Percentiles rank a stretch among this genome's conserved stretches.
Conservation (phyloP, 495 filamentous ascomycete species). For the Xylona heveae region DNA sequence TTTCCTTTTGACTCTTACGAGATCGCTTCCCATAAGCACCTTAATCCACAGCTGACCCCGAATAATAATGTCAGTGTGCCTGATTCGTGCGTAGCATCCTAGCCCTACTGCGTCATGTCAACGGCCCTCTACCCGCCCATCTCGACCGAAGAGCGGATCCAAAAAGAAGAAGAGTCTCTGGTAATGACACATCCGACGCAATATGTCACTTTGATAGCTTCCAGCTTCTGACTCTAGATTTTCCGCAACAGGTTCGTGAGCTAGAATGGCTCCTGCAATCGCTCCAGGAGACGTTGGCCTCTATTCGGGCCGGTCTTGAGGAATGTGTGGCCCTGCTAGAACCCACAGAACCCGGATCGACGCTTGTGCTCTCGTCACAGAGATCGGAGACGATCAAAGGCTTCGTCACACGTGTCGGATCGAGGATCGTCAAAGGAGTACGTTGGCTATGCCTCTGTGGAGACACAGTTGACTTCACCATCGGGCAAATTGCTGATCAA, state of each 20-base stretch:
- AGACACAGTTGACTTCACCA: too few relatives aligned
- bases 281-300: conserved; percentile 53
- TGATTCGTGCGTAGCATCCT: too few relatives aligned
- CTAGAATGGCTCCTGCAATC: conserved; percentile 69
- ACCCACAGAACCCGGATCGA: conserved; percentile 62
- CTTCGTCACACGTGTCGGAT: conserved; percentile 63
- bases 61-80: too few relatives aligned
- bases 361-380: conserved; percentile 69
- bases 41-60: too few relatives aligned
- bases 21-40: too few relatives aligned
- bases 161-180: conserved; percentile 44
- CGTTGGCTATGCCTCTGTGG: conserved; percentile 12
- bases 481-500: too few relatives aligned
- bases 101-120: conserved; percentile 32
- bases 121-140: conserved; percentile 60
- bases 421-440: conserved; percentile 56
- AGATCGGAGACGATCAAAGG: conserved; percentile 83
- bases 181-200: conserved; percentile 21
- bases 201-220: conserved; percentile 1
- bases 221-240: conserved; percentile 9
- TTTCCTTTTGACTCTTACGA: too few relatives aligned
- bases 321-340: conserved; percentile 73
- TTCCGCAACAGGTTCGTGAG: conserved; percentile 40
- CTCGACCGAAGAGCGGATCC: conserved; percentile 35
- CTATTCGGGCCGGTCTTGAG: conserved; percentile 64